Base-by-base conservation (phyloP, 1,284 basidiomycete species). In the Leccinum fuscescens region DNA sequence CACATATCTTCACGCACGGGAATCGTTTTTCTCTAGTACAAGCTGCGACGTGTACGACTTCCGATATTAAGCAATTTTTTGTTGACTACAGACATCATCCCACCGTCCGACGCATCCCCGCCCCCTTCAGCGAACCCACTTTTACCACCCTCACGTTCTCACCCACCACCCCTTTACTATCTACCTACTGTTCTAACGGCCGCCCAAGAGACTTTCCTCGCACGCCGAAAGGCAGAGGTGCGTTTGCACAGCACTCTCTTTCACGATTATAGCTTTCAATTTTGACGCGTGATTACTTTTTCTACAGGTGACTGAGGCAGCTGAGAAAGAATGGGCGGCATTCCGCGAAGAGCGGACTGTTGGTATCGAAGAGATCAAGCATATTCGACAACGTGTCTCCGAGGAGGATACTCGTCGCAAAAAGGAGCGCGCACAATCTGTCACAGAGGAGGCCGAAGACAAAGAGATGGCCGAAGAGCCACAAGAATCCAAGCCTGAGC, bases 61-160 rank as follows among this genome's bases (percentile, higher is more conserved):
- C 87, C 89, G 3, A 68, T 87, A n/a, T 78, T 92, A 51, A 81
- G 89, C 61, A 87, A 90, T 72, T 93, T 90, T 78, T 77, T 92
- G 60, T 76, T 83, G 64, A 92, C 90, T 39, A 86, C 88, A 64
- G 90, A 92, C 74, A 74, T 76, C 58, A 85, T 92, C 58, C 81
- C 82, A 42, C 69, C 79, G 14, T 57, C 67, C 27, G 62, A 72
- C 17, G 61, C 69, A 39, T 62, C 71, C 31, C 64, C 72, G 1
- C 61, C 71, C 64, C 57, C 75, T 51, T 70, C 77, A 42, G 66
- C 74, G 44, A 80, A 80, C 61, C 77, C 81, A 17, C 78, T 86
- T 44, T 75, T 78, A 24, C 77, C 78, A n/a, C 81, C 81, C 3
- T 80, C 81, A 27, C 81, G 86, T 58, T 79, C 85, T 24, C 86